Conservation (phyloP, 495 filamentous ascomycete species). For the Trichoderma orchidacearum region DNA sequence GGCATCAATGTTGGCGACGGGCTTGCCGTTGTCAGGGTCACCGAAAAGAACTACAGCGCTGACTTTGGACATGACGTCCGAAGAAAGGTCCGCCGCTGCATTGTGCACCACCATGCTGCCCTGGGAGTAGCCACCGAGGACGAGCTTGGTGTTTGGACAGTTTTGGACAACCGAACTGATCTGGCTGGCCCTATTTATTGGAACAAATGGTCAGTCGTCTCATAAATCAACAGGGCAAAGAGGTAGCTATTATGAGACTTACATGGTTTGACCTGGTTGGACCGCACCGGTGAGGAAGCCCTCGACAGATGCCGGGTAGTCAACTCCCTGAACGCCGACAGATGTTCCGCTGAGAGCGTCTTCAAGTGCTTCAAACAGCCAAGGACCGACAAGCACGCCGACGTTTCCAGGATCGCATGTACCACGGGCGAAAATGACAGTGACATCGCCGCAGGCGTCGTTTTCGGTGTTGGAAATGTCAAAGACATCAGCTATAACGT, state of each 20-base stretch:
- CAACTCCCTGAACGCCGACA: not conserved
- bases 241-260: not conserved
- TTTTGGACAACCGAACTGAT: conserved; percentile 29
- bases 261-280: not conserved
- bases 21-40: conserved; percentile 32
- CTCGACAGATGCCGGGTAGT: not conserved
- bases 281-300: not conserved
- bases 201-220: conserved; percentile 1
- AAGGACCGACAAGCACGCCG: conserved; percentile 29
- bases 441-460: conserved; percentile 10
- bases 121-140: conserved; percentile 49
- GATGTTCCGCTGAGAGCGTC: not conserved
- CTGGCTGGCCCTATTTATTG: conserved; percentile 30
- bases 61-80: conserved; percentile 16
- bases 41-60: conserved; percentile 41
- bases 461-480: not conserved
- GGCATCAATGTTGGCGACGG: conserved; percentile 28
- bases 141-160: conserved; percentile 47
- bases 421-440: conserved; percentile 36
- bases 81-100: conserved; percentile 22
- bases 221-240: not conserved
- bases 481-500: not conserved
- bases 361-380: conserved; percentile 23
- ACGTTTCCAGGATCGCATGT: conserved; percentile 33
- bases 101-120: conserved; percentile 39